Evolutionary conservation across 306 rosid species (phyloP), one percentile per base, ranked within the genome.

Genomic region (Canavalia ensiformis): DNA sequence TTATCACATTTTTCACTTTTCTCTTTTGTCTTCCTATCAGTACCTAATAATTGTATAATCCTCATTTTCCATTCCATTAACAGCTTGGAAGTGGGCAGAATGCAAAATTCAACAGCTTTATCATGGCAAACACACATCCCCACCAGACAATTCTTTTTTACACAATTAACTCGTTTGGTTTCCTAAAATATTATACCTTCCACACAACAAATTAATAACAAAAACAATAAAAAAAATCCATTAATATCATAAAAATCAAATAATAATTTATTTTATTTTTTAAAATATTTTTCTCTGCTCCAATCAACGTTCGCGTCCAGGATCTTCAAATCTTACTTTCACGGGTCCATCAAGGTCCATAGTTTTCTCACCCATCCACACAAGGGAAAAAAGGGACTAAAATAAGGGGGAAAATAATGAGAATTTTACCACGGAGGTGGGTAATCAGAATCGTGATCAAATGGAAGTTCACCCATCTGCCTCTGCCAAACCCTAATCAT

Each of bases 401-500:
- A 68, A 29, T 12, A 4, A 13, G 6, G 52, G 68, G n/a, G 7
- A 2, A 4, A 30, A 33, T 18, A 78, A 41, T 0, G 52, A 31
- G 69, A 49, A 3, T n/a, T 37, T 29, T 69, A 94, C 97, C 97
- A 90, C 10, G 95, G 92, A 80, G 86, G 41, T 44, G 91, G 89
- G 54, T 68, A 56, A 86, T 90, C 83, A 67, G 90, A 84, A 50
- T 81, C 86, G 33, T 85, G 77, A 54, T 13, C 90, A 81, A 89
- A 87, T 10, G 92, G 94, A 7, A 87, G 78, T 7, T 89, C 86
- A 8, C 74, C 93, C 70, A 49, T 84, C 8, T 86, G 60, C 68
- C 90, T 87, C 85, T 90, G 91, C 97, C 97, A 90, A 71, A 81
- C 88, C 78, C 90, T 90, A 78, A 94, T 82, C 89, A 94, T 83